Percentiles rank a stretch among this genome's conserved stretches.
Evolutionary conservation across 2,329 filamentous ascomycete genomes (phyloP).

Genomic region (Phyllosticta citriasiana): DNA sequence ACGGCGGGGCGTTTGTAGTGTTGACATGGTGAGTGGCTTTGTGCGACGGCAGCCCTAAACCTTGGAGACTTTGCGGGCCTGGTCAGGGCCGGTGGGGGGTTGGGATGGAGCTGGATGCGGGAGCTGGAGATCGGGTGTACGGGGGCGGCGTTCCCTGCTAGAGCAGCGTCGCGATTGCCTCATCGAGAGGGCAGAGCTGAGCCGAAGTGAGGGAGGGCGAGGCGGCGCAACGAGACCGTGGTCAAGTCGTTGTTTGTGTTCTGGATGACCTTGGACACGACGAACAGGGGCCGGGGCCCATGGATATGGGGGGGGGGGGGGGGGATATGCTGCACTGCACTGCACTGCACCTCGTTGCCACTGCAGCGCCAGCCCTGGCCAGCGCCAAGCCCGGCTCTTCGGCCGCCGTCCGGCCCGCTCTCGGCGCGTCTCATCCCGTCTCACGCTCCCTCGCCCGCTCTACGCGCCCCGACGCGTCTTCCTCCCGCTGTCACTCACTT

Average conservation of each 20-base stretch:
- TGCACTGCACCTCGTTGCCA: neutral
- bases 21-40: neutral
- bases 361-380: neutral
- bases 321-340: too few species aligned
- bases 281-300: neutral
- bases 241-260: neutral
- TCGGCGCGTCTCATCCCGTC: neutral
- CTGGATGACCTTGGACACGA: neutral
- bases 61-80: neutral
- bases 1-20: slow-evolving; percentile 28
- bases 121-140: neutral
- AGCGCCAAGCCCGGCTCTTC: neutral
- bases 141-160: slow-evolving; percentile 1
- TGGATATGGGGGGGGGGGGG: too few species aligned
- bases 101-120: neutral
- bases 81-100: neutral
- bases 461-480: neutral
- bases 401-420: neutral
- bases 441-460: neutral
- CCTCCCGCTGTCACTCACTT: neutral
- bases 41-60: slow-evolving; percentile 1
- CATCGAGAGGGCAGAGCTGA: neutral
- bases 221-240: neutral
- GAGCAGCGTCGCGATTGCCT: neutral
- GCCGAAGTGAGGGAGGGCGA: neutral